Conservation (phyloP, 2,329 filamentous ascomycete species). For the Dactylella cylindrospora region DNA sequence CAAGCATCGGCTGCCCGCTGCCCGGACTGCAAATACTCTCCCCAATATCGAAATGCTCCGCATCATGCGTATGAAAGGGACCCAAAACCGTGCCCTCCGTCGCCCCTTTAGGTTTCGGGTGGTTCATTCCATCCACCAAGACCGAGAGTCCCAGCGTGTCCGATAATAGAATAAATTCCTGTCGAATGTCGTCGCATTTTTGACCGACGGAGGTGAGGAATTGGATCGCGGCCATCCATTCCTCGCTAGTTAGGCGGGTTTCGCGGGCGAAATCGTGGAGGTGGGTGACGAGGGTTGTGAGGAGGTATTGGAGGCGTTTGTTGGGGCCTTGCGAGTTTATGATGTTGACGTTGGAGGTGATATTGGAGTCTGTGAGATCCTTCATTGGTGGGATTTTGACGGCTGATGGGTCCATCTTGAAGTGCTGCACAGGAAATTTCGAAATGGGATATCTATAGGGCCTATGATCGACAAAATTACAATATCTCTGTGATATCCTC, state of each 20-base stretch:
- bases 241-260: constrained; percentile 70
- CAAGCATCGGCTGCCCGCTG: constrained; percentile 68
- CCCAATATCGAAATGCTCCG: constrained; percentile 61
- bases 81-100: constrained; percentile 81
- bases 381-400: constrained; percentile 60
- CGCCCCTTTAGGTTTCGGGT: constrained; percentile 69
- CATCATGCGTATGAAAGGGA: constrained; percentile 81
- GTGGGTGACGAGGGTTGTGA: constrained; percentile 73
- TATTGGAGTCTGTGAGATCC: constrained; percentile 76
- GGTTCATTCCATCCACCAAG: constrained; percentile 78
- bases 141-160: constrained; percentile 78
- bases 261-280: constrained; percentile 81
- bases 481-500: no score
- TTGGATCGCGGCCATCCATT: constrained; percentile 74
- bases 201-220: constrained; percentile 74
- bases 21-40: constrained; percentile 67
- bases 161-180: constrained; percentile 80
- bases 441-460: no score
- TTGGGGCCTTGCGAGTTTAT: constrained; percentile 73
- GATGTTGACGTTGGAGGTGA: constrained; percentile 71
- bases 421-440: no score
- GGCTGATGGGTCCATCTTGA: constrained; percentile 55
- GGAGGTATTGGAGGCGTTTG: constrained; percentile 58
- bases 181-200: constrained; percentile 70
- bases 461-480: no score